A percentile compares a stretch with the other conserved stretches of the same genome.
Conservation (phyloP, 176 grass and related monocot species). For the Avena sativa region DNA sequence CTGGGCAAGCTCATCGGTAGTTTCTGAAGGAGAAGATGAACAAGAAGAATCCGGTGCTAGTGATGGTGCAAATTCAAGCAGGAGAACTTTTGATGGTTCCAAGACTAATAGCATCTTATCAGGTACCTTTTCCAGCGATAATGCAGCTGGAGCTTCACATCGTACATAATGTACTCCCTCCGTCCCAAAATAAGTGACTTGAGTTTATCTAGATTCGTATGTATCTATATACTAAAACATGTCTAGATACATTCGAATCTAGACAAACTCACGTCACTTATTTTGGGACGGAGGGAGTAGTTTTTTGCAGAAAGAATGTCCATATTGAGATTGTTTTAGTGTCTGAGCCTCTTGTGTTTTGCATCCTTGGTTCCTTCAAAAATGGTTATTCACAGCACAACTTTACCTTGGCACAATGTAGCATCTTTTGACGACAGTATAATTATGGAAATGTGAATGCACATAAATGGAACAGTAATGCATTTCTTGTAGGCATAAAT, state of each 20-base stretch:
- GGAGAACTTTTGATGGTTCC: slow-evolving; percentile 70
- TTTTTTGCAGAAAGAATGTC: background rate
- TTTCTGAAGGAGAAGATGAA: slow-evolving; percentile 98
- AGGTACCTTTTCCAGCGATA: slow-evolving; percentile 57
- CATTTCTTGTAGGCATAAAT: background rate
- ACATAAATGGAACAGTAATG: background rate
- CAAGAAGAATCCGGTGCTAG: slow-evolving; percentile 66
- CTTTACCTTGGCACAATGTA: slow-evolving; percentile 3
- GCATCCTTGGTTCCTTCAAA: background rate
- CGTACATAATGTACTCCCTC: background rate
- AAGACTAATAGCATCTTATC: slow-evolving; percentile 63
- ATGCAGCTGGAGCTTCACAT: background rate
- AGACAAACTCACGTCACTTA: too few species aligned
- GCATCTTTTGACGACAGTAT: background rate
- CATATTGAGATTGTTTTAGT: background rate
- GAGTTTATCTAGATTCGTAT: too few species aligned
- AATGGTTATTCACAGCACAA: background rate
- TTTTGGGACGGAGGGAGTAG: background rate
- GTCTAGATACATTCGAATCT: too few species aligned
- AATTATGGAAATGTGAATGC: background rate
- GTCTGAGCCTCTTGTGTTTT: background rate
- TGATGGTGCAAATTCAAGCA: slow-evolving; percentile 67
- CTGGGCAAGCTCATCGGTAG: slow-evolving; percentile 74
- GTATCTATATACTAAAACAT: too few species aligned
- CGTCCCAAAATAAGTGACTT: too few species aligned